These are phyloP conservation scores for Hydnomerulius pinastri DNA, from an alignment of 768 basidiomycete species.

Conservation along the genomic window DNA sequence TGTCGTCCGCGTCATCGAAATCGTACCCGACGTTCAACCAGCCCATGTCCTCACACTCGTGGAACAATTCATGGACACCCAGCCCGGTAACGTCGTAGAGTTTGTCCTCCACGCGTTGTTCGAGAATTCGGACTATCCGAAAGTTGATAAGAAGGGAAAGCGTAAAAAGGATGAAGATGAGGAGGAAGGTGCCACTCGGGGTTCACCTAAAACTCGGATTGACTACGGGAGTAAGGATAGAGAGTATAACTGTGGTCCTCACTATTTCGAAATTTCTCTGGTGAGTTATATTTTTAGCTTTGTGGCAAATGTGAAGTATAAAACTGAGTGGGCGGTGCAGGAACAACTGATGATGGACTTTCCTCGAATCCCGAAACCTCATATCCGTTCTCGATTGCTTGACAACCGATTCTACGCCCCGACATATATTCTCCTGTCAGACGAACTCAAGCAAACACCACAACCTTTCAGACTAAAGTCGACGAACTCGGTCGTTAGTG, in stretches of 20 bases:
- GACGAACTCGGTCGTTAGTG: slow-evolving; percentile 36
- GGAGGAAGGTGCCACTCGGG: slow-evolving; percentile 30
- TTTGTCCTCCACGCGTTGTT: slow-evolving; percentile 60
- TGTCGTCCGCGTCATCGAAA: slow-evolving; percentile 59
- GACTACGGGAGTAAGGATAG: slow-evolving; percentile 59
- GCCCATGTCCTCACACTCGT: slow-evolving; percentile 53
- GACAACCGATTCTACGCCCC: slow-evolving; percentile 61
- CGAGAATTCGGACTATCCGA: slow-evolving; percentile 64
- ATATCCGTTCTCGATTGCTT: slow-evolving; percentile 49
- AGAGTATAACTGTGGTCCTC: slow-evolving; percentile 38
- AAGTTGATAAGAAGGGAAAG: slow-evolving; percentile 48
- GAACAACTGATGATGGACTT: slow-evolving; percentile 57
- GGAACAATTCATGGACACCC: slow-evolving; percentile 40
- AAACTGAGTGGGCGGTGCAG: slow-evolving; percentile 29
- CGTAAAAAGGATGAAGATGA: slow-evolving; percentile 38
- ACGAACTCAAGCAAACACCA: slow-evolving; percentile 29
- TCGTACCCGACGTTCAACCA: slow-evolving; percentile 71
- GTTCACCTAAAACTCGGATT: slow-evolving; percentile 44
- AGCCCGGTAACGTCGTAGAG: slow-evolving; percentile 45
- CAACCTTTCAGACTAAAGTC: slow-evolving; percentile 43
- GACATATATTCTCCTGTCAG: slow-evolving; percentile 52
- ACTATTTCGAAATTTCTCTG: slow-evolving; percentile 54
- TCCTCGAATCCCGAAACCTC: slow-evolving; percentile 54
- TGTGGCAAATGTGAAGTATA: not conserved
- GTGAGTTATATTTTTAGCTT: slow-evolving; percentile 35